Evolutionary conservation across 768 basidiomycete species (phyloP).

Genomic region (Hemileccinum rubropunctum): DNA sequence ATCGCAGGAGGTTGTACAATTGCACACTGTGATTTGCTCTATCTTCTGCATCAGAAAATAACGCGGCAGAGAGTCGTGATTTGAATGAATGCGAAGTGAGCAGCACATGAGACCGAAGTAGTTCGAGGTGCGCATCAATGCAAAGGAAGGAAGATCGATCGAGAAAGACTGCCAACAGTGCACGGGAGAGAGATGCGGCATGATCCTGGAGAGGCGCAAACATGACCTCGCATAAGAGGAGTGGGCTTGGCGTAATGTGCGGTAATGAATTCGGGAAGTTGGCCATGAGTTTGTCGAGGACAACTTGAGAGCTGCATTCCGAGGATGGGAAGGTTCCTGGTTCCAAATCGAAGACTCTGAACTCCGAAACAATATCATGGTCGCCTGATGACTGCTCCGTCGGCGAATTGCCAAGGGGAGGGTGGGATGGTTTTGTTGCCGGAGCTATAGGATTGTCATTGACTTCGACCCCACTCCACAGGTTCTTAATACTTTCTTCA

Average conservation of each 20-base stretch:
- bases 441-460: background rate
- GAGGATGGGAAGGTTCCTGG: slow-evolving; percentile 45
- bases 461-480: slow-evolving; percentile 7
- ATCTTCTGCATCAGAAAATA: slow-evolving; percentile 75
- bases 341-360: slow-evolving; percentile 63
- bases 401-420: background rate
- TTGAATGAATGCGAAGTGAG: slow-evolving; percentile 74
- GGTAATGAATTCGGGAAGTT: slow-evolving; percentile 61
- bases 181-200: slow-evolving; percentile 59
- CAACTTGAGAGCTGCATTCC: slow-evolving; percentile 15
- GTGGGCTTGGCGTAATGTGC: slow-evolving; percentile 59
- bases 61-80: slow-evolving; percentile 59
- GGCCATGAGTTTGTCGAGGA: slow-evolving; percentile 49
- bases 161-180: slow-evolving; percentile 67
- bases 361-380: slow-evolving; percentile 41
- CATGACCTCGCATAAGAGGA: slow-evolving; percentile 59
- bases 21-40: slow-evolving; percentile 35
- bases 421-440: background rate
- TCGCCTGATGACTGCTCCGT: background rate
- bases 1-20: slow-evolving; percentile 22
- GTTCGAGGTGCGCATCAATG: slow-evolving; percentile 60
- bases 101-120: slow-evolving; percentile 75
- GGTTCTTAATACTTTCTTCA: slow-evolving; percentile 9
- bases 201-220: slow-evolving; percentile 60
- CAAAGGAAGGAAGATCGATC: slow-evolving; percentile 62